Conservation (phyloP, 768 basidiomycete species). For the Paxillus involutus region DNA sequence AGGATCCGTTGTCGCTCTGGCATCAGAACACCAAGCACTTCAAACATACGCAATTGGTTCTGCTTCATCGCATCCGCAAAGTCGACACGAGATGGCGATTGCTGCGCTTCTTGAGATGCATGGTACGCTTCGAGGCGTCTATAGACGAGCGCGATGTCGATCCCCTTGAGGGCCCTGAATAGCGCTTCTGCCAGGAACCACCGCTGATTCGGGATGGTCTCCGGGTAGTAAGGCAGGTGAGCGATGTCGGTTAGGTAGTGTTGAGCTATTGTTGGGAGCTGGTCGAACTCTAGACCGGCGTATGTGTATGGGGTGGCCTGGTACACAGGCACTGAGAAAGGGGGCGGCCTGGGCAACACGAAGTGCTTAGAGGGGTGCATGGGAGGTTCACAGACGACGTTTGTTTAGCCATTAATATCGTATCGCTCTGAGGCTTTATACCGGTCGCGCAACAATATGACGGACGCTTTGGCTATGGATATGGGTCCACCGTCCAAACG, state of each 20-base stretch:
- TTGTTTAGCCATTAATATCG: too few relatives aligned
- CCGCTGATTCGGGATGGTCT: neutral
- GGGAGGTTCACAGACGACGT: neutral
- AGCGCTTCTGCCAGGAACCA: neutral
- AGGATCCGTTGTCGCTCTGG: constrained; percentile 13
- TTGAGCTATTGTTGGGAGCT: constrained; percentile 2
- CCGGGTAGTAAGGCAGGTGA: neutral
- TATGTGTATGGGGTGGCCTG: constrained; percentile 2
- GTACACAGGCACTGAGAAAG: constrained; percentile 5
- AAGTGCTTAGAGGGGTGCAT: neutral
- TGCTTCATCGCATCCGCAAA: neutral
- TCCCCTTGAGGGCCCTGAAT: neutral
- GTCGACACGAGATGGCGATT: neutral
- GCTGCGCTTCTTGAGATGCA: neutral
- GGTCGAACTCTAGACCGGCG: neutral
- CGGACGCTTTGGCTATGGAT: neutral
- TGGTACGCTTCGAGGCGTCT: neutral
- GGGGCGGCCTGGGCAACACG: neutral
- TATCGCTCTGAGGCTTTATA: neutral
- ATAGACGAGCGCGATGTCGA: neutral
- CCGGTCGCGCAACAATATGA: neutral
- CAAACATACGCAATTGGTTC: neutral
- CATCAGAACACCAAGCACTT: constrained; percentile 4
- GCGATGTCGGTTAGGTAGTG: neutral
- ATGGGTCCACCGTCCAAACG: neutral